Base-by-base conservation (phyloP, 2,329 filamentous ascomycete species). In the Phaeomoniella chlamydospora region DNA sequence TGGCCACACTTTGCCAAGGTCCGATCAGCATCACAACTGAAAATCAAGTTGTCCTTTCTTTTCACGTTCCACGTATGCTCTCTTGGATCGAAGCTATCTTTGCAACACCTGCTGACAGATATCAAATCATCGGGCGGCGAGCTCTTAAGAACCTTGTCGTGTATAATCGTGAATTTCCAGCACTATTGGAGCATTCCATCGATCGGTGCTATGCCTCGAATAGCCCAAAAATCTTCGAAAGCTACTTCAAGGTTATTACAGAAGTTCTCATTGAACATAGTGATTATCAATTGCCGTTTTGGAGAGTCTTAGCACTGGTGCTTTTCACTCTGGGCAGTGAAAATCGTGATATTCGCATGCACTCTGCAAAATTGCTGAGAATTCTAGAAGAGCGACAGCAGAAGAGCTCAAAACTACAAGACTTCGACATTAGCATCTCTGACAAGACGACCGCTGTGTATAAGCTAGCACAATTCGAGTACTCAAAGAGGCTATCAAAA, bases 391-490 rank as follows among this genome's bases (percentile, higher is more conserved):
- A 86, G 45, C 74, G 84, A 15, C 82, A 90, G 44, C 74, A 79
- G 43, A 80, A 82, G 45, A 90, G 76, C 44, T 94, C 88, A 1
- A 92, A 92, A 51, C 76, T 98, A 4, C 85, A 94, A 52, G 90
- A 98, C 54, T 92, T 94, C 40, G 90, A 98, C 50, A 96, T 98
- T 49, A 94, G 87, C 54, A 90, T 98, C 39, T 92, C 88, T 0
- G 92, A 98, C 59, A 96, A 94, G 59, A 98, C 92, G 0, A 93
- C 93, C 45, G 87, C 88, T 0, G 88, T 98, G 2, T 98, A 96
- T 60, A 98, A 98, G 59, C 68, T 92, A 31, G 90, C 92, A 0
- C 90, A 98, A 52, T 96, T 94, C 45, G 88, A 96, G 52, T 92
- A 93, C 15, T 96, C 90, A 0, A 86, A 88, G 49, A 72, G 87